phyloP scores from a whole-genome alignment of 2,329 filamentous ascomycete species.

The Lecanicillium sp. region DNA sequence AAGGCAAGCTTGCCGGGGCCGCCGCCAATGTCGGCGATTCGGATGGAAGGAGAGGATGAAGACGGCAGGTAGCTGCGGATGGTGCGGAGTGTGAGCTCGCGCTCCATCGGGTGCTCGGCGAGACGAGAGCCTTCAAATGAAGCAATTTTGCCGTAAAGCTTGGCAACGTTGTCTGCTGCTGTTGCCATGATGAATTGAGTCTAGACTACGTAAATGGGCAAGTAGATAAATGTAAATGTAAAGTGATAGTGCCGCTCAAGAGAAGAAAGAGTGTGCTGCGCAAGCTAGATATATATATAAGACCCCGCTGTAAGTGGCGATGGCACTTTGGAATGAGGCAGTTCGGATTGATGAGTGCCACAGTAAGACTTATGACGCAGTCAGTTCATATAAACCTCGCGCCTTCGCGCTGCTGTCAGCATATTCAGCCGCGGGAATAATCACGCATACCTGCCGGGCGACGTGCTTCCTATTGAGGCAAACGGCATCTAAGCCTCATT shows the following conservation, averaged over 20 bases:
- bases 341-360: no score
- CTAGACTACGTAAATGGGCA: no score
- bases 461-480: neutral
- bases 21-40: slow-evolving; percentile 15
- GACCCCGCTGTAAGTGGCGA: no score
- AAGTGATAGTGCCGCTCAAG: no score
- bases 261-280: no score
- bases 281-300: no score
- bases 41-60: neutral
- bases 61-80: slow-evolving; percentile 8
- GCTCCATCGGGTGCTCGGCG: slow-evolving; percentile 15
- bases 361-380: no score
- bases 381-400: neutral
- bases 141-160: slow-evolving; percentile 13
- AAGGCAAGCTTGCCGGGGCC: slow-evolving; percentile 16
- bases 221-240: no score
- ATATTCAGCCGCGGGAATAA: neutral
- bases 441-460: neutral
- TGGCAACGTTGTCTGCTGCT: slow-evolving; percentile 5
- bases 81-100: slow-evolving; percentile 15
- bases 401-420: neutral
- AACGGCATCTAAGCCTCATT: neutral
- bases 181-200: slow-evolving; percentile 4
- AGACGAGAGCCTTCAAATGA: slow-evolving; percentile 11
- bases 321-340: no score